A percentile compares a stretch with the other conserved stretches of the same genome.
These are phyloP conservation scores for Vitis hybrid DNA, from an alignment of 177 flowering plant species.

Conservation along the genomic window DNA sequence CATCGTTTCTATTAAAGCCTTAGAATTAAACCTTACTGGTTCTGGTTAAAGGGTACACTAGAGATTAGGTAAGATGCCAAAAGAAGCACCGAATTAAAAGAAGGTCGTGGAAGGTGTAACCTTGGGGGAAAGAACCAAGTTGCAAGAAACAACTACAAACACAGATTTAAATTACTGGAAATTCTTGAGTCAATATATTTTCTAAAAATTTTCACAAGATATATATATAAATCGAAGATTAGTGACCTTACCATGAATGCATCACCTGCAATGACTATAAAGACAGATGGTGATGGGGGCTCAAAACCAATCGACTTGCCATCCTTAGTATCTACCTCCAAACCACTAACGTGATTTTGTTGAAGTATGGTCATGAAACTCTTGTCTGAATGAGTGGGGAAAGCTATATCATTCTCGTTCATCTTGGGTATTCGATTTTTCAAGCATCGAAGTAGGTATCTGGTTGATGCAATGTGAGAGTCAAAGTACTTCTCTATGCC, in stretches of 20 bases:
- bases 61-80: no score
- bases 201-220: neutral
- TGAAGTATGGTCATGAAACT: constrained; percentile 27
- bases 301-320: constrained; percentile 29
- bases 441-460: constrained; percentile 24
- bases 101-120: neutral
- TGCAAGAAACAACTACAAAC: no score
- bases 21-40: no score
- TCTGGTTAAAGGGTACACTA: no score
- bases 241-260: constrained; percentile 25
- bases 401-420: constrained; percentile 20
- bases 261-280: constrained; percentile 38
- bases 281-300: constrained; percentile 15
- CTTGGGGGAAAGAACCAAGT: no score
- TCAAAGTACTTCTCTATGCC: constrained; percentile 20
- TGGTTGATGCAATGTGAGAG: constrained; percentile 15
- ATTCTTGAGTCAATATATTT: neutral
- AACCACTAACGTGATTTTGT: constrained; percentile 32
- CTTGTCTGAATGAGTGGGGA: constrained; percentile 35
- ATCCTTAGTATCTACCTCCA: constrained; percentile 27
- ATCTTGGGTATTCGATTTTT: constrained; percentile 24
- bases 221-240: neutral
- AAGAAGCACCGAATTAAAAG: neutral
- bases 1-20: neutral
- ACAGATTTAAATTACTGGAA: no score